These are phyloP conservation scores for Tulasnella sp. DNA, from an alignment of 768 basidiomycete genomes.

Conservation along the genomic window DNA sequence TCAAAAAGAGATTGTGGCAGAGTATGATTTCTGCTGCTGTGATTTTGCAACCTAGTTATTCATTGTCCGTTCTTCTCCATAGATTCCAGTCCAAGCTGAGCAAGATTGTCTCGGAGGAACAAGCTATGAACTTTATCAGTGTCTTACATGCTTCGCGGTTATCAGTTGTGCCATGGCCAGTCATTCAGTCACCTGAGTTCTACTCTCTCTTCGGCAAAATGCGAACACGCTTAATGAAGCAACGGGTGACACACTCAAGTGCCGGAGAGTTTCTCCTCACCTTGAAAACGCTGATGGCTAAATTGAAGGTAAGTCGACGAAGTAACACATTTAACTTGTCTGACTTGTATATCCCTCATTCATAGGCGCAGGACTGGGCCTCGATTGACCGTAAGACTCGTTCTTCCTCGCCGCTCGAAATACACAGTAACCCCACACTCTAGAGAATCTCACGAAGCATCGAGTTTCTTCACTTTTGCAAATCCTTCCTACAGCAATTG, in stretches of 20 bases:
- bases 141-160: neutral
- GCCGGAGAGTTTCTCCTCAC: neutral
- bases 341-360: neutral
- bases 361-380: neutral
- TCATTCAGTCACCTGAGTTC: neutral
- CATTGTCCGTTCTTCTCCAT: neutral
- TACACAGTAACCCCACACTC: neutral
- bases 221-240: neutral
- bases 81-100: neutral
- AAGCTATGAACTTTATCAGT: neutral
- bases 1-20: neutral
- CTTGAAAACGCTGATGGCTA: conserved; percentile 1
- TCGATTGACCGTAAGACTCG: neutral
- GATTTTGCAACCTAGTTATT: neutral
- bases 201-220: neutral
- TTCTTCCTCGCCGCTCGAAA: neutral
- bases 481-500: neutral
- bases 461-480: neutral
- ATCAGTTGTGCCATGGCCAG: neutral
- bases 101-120: neutral
- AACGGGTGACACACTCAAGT: neutral
- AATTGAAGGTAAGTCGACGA: neutral
- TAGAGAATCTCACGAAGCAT: neutral
- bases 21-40: neutral
- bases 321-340: neutral